Conservation (phyloP, 352 stramenopile genomes). For the Globisporangium lucens region DNA sequence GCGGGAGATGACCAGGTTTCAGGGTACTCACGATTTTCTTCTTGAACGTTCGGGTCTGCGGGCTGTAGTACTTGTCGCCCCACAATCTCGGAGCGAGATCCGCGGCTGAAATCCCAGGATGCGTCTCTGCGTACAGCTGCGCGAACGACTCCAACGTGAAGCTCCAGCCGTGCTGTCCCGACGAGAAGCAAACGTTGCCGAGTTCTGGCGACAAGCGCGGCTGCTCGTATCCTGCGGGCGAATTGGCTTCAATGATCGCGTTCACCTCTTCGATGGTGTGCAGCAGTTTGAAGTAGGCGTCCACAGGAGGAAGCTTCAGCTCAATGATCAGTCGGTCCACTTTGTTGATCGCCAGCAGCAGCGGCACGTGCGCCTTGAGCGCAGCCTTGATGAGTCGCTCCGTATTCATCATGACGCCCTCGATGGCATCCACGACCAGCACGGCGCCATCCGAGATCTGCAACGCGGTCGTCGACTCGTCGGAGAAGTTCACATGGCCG, state of each 20-base stretch:
- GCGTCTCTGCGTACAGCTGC: conserved; percentile 69
- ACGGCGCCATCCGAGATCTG: conserved; percentile 93
- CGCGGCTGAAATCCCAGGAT: conserved; percentile 70
- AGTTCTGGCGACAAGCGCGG: conserved; percentile 87
- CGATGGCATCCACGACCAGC: conserved; percentile 96
- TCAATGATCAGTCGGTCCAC: conserved; percentile 98
- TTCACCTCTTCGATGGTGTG: conserved; percentile 98
- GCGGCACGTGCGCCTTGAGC: conserved; percentile 84
- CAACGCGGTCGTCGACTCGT: conserved; percentile 93
- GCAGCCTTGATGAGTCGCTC: conserved; percentile 93
- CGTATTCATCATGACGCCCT: conserved; percentile 98
- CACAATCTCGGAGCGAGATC: conserved; percentile 93
- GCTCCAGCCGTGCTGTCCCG: conserved; percentile 94
- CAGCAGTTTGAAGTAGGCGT: conserved; percentile 98
- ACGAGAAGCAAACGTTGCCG: conserved; percentile 98
- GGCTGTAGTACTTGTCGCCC: conserved; percentile 97
- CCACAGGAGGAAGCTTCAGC: conserved; percentile 95
- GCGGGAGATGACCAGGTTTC: too few species aligned
- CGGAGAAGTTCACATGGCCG: conserved; percentile 97
- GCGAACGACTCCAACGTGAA: conserved; percentile 98
- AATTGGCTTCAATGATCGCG: conserved; percentile 79
- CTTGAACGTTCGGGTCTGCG: conserved; percentile 90
- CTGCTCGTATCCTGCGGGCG: conserved; percentile 34
- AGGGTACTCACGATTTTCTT: conserved; percentile 68
- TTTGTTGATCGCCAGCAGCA: conserved; percentile 97